A percentile compares a stretch with the other conserved stretches of the same genome.
Evolutionary conservation across 805 yeast genomes (phyloP).

Genomic region (Sporopachydermia lactativora): DNA sequence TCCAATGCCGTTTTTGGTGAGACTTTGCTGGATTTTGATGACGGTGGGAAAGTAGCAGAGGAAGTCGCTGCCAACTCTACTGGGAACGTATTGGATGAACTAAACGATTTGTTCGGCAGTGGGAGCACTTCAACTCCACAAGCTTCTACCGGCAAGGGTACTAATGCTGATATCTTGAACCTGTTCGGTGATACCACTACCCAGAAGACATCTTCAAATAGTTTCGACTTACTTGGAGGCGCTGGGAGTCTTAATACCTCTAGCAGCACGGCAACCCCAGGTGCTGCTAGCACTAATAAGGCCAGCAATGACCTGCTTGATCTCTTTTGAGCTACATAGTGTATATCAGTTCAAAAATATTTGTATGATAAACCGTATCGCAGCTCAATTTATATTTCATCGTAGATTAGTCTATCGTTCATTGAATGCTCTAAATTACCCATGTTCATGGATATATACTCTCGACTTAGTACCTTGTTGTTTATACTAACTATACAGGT

Average conservation of each 20-base stretch:
- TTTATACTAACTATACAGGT: conserved; percentile 32
- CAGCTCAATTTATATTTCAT: too few relatives aligned
- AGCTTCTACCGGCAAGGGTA: conserved; percentile 8
- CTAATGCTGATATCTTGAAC: conserved; percentile 31
- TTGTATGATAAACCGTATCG: too few relatives aligned
- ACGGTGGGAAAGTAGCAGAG: conserved; percentile 28
- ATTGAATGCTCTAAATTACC: too few relatives aligned
- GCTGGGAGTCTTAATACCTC: conserved; percentile 7
- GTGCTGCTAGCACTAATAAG: conserved; percentile 3
- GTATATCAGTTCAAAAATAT: neutral
- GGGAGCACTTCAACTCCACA: conserved; percentile 18
- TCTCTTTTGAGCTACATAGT: too few relatives aligned
- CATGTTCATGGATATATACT: too few relatives aligned
- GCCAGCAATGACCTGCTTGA: conserved; percentile 18
- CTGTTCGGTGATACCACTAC: conserved; percentile 22
- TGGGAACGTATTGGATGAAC: conserved; percentile 46
- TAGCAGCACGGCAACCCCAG: conserved; percentile 1
- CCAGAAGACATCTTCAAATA: too few relatives aligned
- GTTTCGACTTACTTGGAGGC: conserved; percentile 2
- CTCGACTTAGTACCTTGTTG: too few relatives aligned
- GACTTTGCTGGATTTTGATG: conserved; percentile 76
- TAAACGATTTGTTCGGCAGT: conserved; percentile 54
- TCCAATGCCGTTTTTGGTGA: conserved; percentile 49
- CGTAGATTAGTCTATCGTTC: too few relatives aligned
- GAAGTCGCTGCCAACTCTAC: conserved; percentile 13